These are phyloP conservation scores for Paraleonurus japonicus DNA, from an alignment of 257 asterid species.

Conservation along the genomic window DNA sequence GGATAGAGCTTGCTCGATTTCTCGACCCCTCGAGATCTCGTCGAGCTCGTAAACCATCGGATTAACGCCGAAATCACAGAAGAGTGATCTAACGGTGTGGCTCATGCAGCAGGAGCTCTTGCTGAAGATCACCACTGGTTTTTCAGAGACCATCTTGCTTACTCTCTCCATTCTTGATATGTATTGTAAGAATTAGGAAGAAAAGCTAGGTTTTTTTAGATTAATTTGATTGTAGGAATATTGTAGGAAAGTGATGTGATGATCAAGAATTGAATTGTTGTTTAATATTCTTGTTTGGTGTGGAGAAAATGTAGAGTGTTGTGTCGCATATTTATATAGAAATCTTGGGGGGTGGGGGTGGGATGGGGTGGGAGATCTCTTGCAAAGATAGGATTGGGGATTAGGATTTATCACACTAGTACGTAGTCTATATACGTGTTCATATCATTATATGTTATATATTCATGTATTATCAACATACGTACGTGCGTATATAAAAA, in stretches of 20 bases:
- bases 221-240: no score
- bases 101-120: slow-evolving; percentile 56
- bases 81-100: slow-evolving; percentile 42
- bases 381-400: not conserved
- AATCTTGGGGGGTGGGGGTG: slow-evolving; percentile 20
- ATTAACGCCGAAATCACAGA: slow-evolving; percentile 41
- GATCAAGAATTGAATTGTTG: not conserved
- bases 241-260: not conserved
- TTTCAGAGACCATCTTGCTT: slow-evolving; percentile 42
- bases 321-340: slow-evolving; percentile 36
- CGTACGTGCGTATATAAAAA: not conserved
- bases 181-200: no score
- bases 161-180: slow-evolving; percentile 35
- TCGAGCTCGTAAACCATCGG: slow-evolving; percentile 50
- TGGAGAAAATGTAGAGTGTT: slow-evolving; percentile 35
- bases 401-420: not conserved
- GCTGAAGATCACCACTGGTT: slow-evolving; percentile 52
- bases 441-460: not conserved
- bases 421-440: not conserved
- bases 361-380: not conserved
- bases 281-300: slow-evolving; percentile 18
- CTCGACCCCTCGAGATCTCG: slow-evolving; percentile 37
- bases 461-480: not conserved
- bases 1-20: slow-evolving; percentile 45
- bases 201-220: no score